Evolutionary conservation across 2,329 filamentous ascomycete genomes (phyloP).

Genomic region (Ophiostoma ulmi): DNA sequence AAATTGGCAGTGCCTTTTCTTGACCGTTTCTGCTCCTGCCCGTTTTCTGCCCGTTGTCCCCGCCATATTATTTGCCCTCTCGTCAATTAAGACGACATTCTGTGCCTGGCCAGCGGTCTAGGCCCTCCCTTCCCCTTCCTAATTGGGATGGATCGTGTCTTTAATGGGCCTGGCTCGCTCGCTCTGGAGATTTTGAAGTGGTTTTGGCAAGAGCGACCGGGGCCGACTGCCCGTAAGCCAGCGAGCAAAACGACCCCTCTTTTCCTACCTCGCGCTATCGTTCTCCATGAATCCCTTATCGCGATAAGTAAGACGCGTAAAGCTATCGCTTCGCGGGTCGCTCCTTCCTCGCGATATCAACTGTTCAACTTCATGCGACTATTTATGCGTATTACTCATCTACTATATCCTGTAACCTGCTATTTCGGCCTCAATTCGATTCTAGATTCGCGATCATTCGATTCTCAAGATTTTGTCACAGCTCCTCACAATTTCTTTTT

Average conservation of each 20-base stretch:
- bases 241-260: neutral
- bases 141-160: slow-evolving; percentile 21
- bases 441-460: neutral
- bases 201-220: neutral
- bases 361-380: neutral
- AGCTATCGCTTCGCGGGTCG: neutral
- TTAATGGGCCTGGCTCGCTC: neutral
- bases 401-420: neutral
- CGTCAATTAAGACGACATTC: neutral
- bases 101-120: slow-evolving; percentile 11
- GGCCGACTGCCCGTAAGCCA: neutral
- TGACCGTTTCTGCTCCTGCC: neutral
- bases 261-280: neutral
- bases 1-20: neutral
- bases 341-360: neutral
- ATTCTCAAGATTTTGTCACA: neutral
- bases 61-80: slow-evolving; percentile 9
- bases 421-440: neutral
- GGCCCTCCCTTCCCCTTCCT: slow-evolving; percentile 21
- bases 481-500: neutral
- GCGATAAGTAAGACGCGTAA: neutral
- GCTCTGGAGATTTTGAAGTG: neutral
- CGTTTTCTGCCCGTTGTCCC: slow-evolving; percentile 16
- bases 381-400: slow-evolving; percentile 4
- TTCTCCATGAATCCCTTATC: neutral